Evolutionary conservation across 2,329 filamentous ascomycete genomes (phyloP).

Genomic region (Pestalotiopsis sp.): DNA sequence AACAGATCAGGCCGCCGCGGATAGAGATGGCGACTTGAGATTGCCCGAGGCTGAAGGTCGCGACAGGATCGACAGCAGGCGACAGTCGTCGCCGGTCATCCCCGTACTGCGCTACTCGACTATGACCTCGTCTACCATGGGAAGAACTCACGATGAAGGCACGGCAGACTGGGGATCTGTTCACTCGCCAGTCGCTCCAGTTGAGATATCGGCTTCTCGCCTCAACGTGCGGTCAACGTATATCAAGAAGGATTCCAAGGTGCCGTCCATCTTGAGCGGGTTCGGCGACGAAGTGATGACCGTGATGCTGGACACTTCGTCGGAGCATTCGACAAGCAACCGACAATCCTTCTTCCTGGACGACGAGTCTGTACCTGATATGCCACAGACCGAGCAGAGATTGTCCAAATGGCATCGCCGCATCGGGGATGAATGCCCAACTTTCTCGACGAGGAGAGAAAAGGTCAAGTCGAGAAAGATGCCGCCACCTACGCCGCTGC

Average conservation of each 20-base stretch:
- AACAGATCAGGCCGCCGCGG: slow-evolving; percentile 23
- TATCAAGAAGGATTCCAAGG: slow-evolving; percentile 31
- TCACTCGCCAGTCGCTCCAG: slow-evolving; percentile 49
- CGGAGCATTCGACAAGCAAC: slow-evolving; percentile 22
- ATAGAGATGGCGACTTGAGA: slow-evolving; percentile 40
- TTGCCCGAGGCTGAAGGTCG: slow-evolving; percentile 34
- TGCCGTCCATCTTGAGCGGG: slow-evolving; percentile 11
- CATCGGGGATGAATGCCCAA: slow-evolving; percentile 59
- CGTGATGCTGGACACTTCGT: slow-evolving; percentile 45
- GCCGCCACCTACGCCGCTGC: slow-evolving; percentile 58
- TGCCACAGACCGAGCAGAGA: slow-evolving; percentile 18
- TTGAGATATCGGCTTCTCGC: slow-evolving; percentile 45
- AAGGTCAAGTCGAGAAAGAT: slow-evolving; percentile 50
- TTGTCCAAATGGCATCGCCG: slow-evolving; percentile 52
- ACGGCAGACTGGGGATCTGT: slow-evolving; percentile 52
- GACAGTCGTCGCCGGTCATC: slow-evolving; percentile 54
- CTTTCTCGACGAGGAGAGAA: slow-evolving; percentile 58
- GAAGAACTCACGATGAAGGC: slow-evolving; percentile 40
- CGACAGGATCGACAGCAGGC: slow-evolving; percentile 36
- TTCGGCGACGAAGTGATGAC: slow-evolving; percentile 39
- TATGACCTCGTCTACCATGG: slow-evolving; percentile 38
- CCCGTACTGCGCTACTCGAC: slow-evolving; percentile 39
- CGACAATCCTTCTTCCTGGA: slow-evolving; percentile 31
- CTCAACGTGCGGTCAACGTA: slow-evolving; percentile 44
- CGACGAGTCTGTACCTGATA: slow-evolving; percentile 21